phyloP scores from a whole-genome alignment of 2,329 filamentous ascomycete genomes.

The Juglanconis oblonga region DNA sequence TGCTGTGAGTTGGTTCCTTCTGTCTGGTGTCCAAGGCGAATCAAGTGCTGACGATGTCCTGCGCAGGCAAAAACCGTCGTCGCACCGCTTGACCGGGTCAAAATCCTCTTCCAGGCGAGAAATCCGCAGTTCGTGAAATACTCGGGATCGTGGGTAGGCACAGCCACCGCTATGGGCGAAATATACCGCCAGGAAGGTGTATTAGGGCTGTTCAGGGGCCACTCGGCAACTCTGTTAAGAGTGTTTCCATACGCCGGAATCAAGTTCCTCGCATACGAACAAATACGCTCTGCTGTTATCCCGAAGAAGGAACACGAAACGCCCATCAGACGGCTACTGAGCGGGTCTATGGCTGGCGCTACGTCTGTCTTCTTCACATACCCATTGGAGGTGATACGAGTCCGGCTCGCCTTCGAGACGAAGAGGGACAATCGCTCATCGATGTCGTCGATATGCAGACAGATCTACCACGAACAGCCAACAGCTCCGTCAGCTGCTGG shows the following conservation, averaged over 20 bases:
- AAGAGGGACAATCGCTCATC: conserved; percentile 68
- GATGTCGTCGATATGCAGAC: conserved; percentile 71
- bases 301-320: conserved; percentile 72
- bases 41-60: conserved; percentile 16
- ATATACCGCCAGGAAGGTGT: conserved; percentile 76
- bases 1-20: conserved; percentile 60
- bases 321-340: conserved; percentile 68
- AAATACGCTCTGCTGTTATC: conserved; percentile 81
- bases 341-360: conserved; percentile 75
- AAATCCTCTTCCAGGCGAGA: conserved; percentile 95
- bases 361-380: conserved; percentile 96
- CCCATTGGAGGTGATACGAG: conserved; percentile 86
- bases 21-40: not conserved
- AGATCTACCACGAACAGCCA: conserved; percentile 80
- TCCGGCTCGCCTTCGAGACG: conserved; percentile 93
- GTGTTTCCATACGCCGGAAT: conserved; percentile 98
- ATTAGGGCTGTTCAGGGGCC: conserved; percentile 81
- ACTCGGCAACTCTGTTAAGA: conserved; percentile 87
- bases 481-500: conserved; percentile 35
- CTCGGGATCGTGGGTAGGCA: conserved; percentile 81
- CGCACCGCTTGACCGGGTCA: conserved; percentile 92
- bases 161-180: conserved; percentile 76
- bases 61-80: conserved; percentile 88
- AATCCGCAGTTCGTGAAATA: conserved; percentile 95
- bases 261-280: conserved; percentile 97